Evolutionary conservation across 2,329 filamentous ascomycete genomes (phyloP).

Genomic region (Colletotrichum lupini): DNA sequence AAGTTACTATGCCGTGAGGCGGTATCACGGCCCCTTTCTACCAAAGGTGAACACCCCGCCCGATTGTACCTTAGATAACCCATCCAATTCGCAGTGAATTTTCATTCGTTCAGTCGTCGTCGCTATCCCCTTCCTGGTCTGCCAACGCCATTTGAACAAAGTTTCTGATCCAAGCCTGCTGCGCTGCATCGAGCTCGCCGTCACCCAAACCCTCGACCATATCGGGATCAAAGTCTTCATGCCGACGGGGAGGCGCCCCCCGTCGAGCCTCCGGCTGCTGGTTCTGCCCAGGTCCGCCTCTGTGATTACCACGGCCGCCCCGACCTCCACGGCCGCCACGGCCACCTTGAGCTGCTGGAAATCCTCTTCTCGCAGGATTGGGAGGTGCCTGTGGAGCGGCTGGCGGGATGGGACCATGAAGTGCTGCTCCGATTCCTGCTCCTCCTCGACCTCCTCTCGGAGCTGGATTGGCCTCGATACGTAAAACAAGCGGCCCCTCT

Average conservation of each 20-base stretch:
- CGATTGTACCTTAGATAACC: neutral
- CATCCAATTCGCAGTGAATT: neutral
- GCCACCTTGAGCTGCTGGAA: constrained; percentile 37
- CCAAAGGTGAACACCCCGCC: neutral
- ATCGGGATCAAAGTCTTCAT: constrained; percentile 1
- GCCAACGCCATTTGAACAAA: constrained; percentile 66
- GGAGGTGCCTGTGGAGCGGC: constrained; percentile 43
- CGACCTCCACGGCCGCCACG: constrained; percentile 41
- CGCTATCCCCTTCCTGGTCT: constrained; percentile 63
- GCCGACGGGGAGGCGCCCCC: constrained; percentile 30
- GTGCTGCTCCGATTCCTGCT: constrained; percentile 2
- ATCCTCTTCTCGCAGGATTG: constrained; percentile 39
- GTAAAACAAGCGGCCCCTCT: constrained; percentile 67
- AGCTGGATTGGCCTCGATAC: constrained; percentile 57
- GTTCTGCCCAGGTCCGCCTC: constrained; percentile 43
- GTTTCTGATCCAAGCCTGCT: constrained; percentile 64
- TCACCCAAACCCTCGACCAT: neutral
- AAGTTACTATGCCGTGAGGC: neutral
- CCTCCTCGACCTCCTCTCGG: constrained; percentile 40
- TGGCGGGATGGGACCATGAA: constrained; percentile 40
- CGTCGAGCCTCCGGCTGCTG: constrained; percentile 41
- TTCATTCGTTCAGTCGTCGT: constrained; percentile 46
- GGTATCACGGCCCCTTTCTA: neutral
- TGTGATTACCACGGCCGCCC: constrained; percentile 4
- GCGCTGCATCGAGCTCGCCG: constrained; percentile 54